These are phyloP conservation scores for Hyphodiscus hymeniophilus DNA, from an alignment of 495 filamentous ascomycete genomes.

Conservation along the genomic window DNA sequence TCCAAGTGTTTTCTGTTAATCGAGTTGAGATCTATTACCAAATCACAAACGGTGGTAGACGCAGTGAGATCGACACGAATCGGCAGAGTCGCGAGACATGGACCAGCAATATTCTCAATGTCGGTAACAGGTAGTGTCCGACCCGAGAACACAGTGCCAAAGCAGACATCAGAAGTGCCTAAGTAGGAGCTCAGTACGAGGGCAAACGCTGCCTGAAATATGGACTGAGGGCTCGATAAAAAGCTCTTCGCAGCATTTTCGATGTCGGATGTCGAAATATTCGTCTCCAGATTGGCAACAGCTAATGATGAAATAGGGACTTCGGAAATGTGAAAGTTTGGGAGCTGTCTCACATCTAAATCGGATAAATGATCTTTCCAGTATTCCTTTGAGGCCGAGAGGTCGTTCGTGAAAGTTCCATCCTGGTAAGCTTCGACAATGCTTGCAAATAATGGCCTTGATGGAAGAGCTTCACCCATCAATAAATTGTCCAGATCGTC, in stretches of 20 bases:
- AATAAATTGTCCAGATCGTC: constrained; percentile 47
- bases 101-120: constrained; percentile 65
- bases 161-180: constrained; percentile 57
- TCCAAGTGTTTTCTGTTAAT: constrained; percentile 52
- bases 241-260: constrained; percentile 22
- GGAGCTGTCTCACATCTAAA: constrained; percentile 31
- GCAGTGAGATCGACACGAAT: constrained; percentile 46
- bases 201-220: constrained; percentile 64
- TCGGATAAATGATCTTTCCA: constrained; percentile 48
- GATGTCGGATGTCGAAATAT: constrained; percentile 16
- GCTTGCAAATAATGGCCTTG: constrained; percentile 43
- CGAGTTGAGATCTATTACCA: constrained; percentile 51
- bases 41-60: constrained; percentile 41
- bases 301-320: constrained; percentile 7
- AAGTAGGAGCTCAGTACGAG: constrained; percentile 55
- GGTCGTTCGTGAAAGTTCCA: constrained; percentile 13
- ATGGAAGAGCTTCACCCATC: constrained; percentile 13
- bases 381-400: constrained; percentile 34
- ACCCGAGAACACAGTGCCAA: constrained; percentile 72
- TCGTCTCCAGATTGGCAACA: constrained; percentile 9
- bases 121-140: constrained; percentile 54
- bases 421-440: constrained; percentile 34
- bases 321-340: constrained; percentile 32
- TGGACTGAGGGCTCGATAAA: constrained; percentile 41
- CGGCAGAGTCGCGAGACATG: constrained; percentile 62